A percentile compares a stretch with the other conserved stretches of the same genome.
Evolutionary conservation across 495 filamentous ascomycete species (phyloP).

Genomic region (Aspergillus avenaceus): DNA sequence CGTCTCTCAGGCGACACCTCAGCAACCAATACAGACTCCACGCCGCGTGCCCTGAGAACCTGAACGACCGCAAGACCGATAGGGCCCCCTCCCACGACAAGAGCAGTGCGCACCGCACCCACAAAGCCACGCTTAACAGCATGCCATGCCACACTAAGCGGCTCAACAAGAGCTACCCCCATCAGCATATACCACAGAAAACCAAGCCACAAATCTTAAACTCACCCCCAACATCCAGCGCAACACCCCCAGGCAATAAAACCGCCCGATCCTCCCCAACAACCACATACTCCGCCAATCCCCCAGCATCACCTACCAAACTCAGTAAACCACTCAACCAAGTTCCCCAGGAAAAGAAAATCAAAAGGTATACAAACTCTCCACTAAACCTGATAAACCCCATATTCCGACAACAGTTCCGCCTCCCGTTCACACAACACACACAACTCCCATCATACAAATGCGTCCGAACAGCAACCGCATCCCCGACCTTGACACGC

Average conservation of each 20-base stretch:
- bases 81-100: constrained; percentile 56
- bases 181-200: too few relatives aligned
- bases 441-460: constrained; percentile 55
- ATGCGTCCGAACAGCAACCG: constrained; percentile 56
- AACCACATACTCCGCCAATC: constrained; percentile 53
- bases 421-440: constrained; percentile 44
- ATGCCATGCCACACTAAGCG: constrained; percentile 60
- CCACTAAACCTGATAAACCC: constrained; percentile 60
- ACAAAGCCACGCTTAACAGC: constrained; percentile 49
- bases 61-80: constrained; percentile 58
- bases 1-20: background rate
- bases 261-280: constrained; percentile 30
- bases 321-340: background rate
- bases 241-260: constrained; percentile 18
- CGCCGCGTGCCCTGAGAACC: constrained; percentile 45
- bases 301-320: constrained; percentile 36
- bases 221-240: constrained; percentile 27
- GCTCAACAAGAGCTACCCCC: constrained; percentile 56
- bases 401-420: constrained; percentile 54
- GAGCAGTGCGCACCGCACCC: constrained; percentile 38
- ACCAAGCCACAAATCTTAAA: background rate
- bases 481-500: constrained; percentile 47
- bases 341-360: background rate
- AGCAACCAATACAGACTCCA: constrained; percentile 47
- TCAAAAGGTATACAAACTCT: constrained; percentile 12